These are phyloP conservation scores for Punica granatum DNA, from an alignment of 345 rosid species.

Conservation along the genomic window DNA sequence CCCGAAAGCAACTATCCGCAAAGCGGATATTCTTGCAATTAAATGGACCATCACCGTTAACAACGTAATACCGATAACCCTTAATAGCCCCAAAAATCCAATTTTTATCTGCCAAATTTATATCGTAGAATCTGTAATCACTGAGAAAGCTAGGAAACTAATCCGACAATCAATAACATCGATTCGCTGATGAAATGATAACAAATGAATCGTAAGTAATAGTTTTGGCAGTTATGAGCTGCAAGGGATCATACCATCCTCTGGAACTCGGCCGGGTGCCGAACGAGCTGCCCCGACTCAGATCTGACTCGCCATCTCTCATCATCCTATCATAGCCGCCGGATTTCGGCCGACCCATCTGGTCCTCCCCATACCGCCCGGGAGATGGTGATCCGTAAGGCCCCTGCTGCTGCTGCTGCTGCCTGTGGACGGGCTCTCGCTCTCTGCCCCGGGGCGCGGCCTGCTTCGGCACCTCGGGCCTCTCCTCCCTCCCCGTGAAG, in stretches of 20 bases:
- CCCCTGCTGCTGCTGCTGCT: conserved; percentile 17
- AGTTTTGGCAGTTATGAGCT: no score
- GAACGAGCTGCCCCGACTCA: conserved; percentile 44
- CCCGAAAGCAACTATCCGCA: neutral
- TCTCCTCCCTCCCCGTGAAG: conserved; percentile 54
- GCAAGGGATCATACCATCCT: conserved; percentile 36
- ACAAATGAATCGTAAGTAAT: no score
- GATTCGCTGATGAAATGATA: neutral
- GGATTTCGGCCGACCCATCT: conserved; percentile 51
- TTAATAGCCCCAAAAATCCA: neutral
- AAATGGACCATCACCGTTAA: neutral
- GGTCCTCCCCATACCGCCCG: conserved; percentile 32
- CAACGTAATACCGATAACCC: neutral
- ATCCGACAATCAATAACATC: neutral
- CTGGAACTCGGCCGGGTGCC: conserved; percentile 64
- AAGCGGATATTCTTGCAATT: neutral
- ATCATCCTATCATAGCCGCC: conserved; percentile 55
- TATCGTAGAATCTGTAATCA: no score
- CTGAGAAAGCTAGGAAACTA: neutral
- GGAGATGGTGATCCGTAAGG: conserved; percentile 30
- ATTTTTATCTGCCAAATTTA: no score
- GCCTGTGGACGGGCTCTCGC: conserved; percentile 22
- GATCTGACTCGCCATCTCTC: conserved; percentile 32
- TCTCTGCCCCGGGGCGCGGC: conserved; percentile 11
- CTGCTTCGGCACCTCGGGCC: conserved; percentile 27